These are phyloP conservation scores for Macrocybe gigantea DNA, from an alignment of 768 basidiomycete species.

Conservation along the genomic window DNA sequence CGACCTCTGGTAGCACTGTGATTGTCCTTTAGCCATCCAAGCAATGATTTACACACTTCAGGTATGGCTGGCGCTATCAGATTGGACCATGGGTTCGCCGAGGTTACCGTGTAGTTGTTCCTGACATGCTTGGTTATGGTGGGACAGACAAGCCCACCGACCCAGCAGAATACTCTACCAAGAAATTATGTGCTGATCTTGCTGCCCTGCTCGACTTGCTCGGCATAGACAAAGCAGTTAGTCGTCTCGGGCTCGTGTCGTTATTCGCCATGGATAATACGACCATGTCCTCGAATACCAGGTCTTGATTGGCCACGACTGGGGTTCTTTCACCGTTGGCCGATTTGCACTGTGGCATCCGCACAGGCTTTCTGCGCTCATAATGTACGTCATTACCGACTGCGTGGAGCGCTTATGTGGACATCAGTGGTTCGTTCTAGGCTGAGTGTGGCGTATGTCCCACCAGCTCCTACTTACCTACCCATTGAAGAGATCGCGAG, in stretches of 20 bases:
- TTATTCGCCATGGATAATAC: no score
- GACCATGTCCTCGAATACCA: conserved; percentile 9
- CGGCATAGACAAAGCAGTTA: conserved; percentile 45
- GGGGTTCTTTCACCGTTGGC: conserved; percentile 62
- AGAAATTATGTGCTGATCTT: conserved; percentile 55
- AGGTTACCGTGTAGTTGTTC: conserved; percentile 60
- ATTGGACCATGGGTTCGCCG: conserved; percentile 61
- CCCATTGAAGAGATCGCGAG: conserved; percentile 46
- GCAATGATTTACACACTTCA: conserved; percentile 14
- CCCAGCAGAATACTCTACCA: conserved; percentile 50
- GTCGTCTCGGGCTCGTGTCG: conserved; percentile 24
- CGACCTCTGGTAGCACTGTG: conserved; percentile 39
- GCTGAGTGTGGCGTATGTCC: conserved; percentile 60
- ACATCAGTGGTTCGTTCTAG: conserved; percentile 25
- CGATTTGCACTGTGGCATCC: conserved; percentile 75
- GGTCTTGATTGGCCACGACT: conserved; percentile 78
- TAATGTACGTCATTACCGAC: conserved; percentile 39
- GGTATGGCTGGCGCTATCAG: conserved; percentile 76
- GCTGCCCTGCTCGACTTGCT: conserved; percentile 59
- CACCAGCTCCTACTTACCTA: conserved; percentile 44
- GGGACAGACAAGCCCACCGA: conserved; percentile 56
- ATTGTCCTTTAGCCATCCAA: no score
- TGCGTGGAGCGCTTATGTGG: neutral
- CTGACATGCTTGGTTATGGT: conserved; percentile 64
- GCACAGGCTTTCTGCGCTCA: conserved; percentile 49